A percentile compares a stretch with the other conserved stretches of the same genome.
phyloP scores from a whole-genome alignment of 768 basidiomycete genomes.

The Russula emetica region DNA sequence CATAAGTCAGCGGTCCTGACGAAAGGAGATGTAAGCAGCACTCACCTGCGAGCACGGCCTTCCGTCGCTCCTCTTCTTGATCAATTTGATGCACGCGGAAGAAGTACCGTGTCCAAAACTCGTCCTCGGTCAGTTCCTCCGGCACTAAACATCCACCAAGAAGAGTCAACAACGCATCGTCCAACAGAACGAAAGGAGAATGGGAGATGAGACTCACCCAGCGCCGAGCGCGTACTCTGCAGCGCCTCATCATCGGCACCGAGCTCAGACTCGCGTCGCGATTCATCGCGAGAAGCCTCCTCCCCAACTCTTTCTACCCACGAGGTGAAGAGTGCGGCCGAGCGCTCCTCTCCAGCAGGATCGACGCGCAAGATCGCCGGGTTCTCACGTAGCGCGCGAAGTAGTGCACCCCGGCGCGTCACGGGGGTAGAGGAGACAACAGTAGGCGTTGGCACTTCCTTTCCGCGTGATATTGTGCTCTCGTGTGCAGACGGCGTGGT shows the following conservation, averaged over 20 bases:
- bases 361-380: constrained; percentile 71
- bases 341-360: constrained; percentile 59
- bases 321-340: constrained; percentile 48
- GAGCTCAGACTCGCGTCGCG: constrained; percentile 46
- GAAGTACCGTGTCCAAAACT: constrained; percentile 88
- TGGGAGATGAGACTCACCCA: constrained; percentile 47
- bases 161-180: background rate
- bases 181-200: constrained; percentile 7
- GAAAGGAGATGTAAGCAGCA: constrained; percentile 6
- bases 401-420: constrained; percentile 36
- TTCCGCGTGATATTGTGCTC: constrained; percentile 66
- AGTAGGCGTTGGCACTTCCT: constrained; percentile 37
- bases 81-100: constrained; percentile 82
- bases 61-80: constrained; percentile 72
- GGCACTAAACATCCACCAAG: constrained; percentile 50
- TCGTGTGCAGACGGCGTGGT: constrained; percentile 40
- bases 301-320: constrained; percentile 55
- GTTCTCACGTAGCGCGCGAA: constrained; percentile 69
- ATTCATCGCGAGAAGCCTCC: constrained; percentile 52
- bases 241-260: constrained; percentile 49
- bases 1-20: background rate
- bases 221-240: constrained; percentile 46
- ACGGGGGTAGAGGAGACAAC: background rate
- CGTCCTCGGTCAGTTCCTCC: constrained; percentile 51
- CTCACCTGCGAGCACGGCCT: constrained; percentile 68